Percentiles rank a stretch among this genome's conserved stretches.
phyloP scores from a whole-genome alignment of 2,329 filamentous ascomycete genomes.

The Diaporthe longicolla region DNA sequence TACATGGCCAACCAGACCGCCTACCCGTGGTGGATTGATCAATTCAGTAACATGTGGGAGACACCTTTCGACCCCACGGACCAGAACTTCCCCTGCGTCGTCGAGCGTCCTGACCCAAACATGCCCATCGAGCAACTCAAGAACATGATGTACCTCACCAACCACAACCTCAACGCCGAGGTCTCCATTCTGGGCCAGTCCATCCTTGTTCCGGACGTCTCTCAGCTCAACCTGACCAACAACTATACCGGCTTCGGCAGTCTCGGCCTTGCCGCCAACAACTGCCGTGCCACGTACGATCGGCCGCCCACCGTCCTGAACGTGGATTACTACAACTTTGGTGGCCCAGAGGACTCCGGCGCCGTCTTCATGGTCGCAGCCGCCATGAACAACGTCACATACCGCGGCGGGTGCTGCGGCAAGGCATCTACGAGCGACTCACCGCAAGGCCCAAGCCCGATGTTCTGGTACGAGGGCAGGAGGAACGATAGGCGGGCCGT shows the following conservation, averaged over 20 bases:
- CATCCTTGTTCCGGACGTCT: constrained; percentile 80
- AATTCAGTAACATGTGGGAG: constrained; percentile 93
- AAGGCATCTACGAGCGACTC: constrained; percentile 42
- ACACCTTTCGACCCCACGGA: constrained; percentile 83
- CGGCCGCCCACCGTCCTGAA: constrained; percentile 83
- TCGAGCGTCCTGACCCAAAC: constrained; percentile 78
- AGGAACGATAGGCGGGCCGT: constrained; percentile 36
- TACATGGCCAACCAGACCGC: constrained; percentile 84
- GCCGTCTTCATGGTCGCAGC: constrained; percentile 85
- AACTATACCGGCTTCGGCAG: constrained; percentile 74
- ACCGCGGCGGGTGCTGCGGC: constrained; percentile 71
- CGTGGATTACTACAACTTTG: constrained; percentile 88
- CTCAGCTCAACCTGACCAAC: constrained; percentile 80
- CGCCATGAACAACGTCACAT: constrained; percentile 79
- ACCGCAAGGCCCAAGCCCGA: constrained; percentile 35
- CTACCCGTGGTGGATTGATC: constrained; percentile 87
- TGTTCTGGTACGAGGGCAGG: constrained; percentile 39
- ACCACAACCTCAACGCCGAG: constrained; percentile 91
- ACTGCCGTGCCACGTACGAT: constrained; percentile 74
- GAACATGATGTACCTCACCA: constrained; percentile 82
- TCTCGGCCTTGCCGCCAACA: constrained; percentile 73
- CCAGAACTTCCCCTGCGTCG: constrained; percentile 79
- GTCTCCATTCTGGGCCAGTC: constrained; percentile 75
- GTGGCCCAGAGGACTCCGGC: constrained; percentile 66
- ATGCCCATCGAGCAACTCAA: constrained; percentile 61